Evolutionary conservation across 169 alveolate species (phyloP), one percentile per base, ranked within the genome.

Genomic region (Eimeria sp.): DNA sequence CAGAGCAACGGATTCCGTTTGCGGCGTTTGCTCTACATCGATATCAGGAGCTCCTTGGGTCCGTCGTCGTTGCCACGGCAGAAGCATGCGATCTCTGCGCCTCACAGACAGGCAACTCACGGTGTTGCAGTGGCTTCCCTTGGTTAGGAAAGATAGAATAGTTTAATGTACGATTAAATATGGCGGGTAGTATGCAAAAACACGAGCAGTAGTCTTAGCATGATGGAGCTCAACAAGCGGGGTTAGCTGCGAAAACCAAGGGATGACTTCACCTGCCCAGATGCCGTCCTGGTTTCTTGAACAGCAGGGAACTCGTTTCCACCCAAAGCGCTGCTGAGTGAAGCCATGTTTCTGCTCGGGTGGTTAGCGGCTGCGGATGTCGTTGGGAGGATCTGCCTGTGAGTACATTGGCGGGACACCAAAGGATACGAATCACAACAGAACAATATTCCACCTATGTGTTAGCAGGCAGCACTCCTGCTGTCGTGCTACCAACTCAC

Each of bases 191-290:
- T 40, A 40, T 73, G 82, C 57, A 72, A 30, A 40, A 34, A 13
- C 57, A 5, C 82, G 40, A 40, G 83, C 83, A 40, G 9, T 18
- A 13, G 30, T 14, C 30, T 11, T 4, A 4, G 14, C 57, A 73
- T 3, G 11, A 11, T 40, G 82, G 82, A 72, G 20, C 30, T 72
- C n/a, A 9, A 34, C 30, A 0, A 9, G n/a, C 57, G 54, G 54
- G 57, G 83, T 18, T 73, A 4, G 16, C 4, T 40, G 6, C 20
- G 83, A 73, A 13, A 40, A n/a, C 57, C 34, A 11, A 40, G 54
- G 54, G 83, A 73, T 18, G 83, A 73, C n/a, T 40, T 73, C 80
- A 73, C 83, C 83, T 73, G 83, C 57, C 83, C 83, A 73, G 83
- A 40, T 73, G 83, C 83, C 83, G 83, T n/a, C 83, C 27, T 34